Conservation (phyloP, 1,139 yeast species). For the Diutina siamensis region DNA sequence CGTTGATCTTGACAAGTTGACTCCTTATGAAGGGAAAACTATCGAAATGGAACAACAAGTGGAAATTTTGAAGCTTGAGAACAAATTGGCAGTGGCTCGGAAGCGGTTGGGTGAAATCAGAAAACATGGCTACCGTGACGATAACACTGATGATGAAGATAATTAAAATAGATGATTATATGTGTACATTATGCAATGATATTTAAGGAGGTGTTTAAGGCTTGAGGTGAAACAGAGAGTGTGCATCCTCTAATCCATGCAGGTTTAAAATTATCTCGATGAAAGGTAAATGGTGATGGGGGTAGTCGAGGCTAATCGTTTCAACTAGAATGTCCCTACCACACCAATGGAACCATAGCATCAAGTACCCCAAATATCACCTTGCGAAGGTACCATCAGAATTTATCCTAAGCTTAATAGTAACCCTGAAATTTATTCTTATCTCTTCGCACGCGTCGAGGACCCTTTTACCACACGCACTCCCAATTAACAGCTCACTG, state of each 20-base stretch:
- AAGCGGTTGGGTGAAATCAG: conserved; percentile 79
- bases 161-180: neutral
- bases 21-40: conserved; percentile 77
- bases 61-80: conserved; percentile 74
- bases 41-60: conserved; percentile 93
- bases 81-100: conserved; percentile 59
- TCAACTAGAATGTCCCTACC: no score
- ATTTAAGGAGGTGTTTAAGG: no score
- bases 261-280: no score
- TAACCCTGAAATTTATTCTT: no score
- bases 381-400: no score
- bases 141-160: conserved; percentile 5
- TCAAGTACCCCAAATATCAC: neutral
- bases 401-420: no score
- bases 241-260: no score
- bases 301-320: no score
- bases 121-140: conserved; percentile 54
- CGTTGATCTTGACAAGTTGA: conserved; percentile 51
- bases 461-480: neutral
- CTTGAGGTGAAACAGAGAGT: no score
- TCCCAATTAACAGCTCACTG: neutral
- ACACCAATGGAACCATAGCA: no score
- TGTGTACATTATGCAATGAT: neutral
- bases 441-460: neutral
- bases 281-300: no score